Base-by-base conservation (phyloP, 108 stramenopile genomes). In the Schizochytrium sp. region DNA sequence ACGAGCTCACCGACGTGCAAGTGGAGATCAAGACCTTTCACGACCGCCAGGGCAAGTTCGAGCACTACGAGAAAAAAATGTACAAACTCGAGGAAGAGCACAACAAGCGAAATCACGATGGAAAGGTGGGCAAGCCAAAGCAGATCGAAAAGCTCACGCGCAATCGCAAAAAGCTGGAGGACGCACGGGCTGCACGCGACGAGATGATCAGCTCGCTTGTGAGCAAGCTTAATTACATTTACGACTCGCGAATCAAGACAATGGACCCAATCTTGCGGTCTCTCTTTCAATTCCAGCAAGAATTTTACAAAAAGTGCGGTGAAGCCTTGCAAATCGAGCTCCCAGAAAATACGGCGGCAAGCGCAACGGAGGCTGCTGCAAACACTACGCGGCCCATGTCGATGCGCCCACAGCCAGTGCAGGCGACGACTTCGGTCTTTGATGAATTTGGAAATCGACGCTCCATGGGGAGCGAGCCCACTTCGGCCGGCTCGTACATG, bases 11-110 rank as follows among this genome's bases (percentile, higher is more conserved):
- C 12, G 76, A 83, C 76, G 76, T 53, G 45, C 76, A 53, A 16
- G 51, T 16, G 10, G 76, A 83, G 23, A 83, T 83, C 4, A 47
- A 83, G 51, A 53, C 45, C 48, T 83, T 83, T 83, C 45, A 83
- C 51, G 51, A 83, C 25, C 45, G 51, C 19, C 76, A 83, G 51
- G 12, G 28, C n/a, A 53, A 21, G 2, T 83, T 83, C 23, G 25
- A 83, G 6, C 76, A 83, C 51, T 83, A 83, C 51, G 12, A 12
- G 28, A 83, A 53, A 5, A 83, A 83, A 53, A 28, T 83, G 51
- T 23, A 83, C 48, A 83, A 83, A 28, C 76, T 83, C 25, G 76
- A 83, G 6, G 76, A 83, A 23, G 76, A 83, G 76, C 45, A 83
- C 48, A 14, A 23, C 19, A 83, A 83, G 76, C 2, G 76, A 14